Conservation (phyloP, 495 filamentous ascomycete genomes). For the Neurospora sp. region DNA sequence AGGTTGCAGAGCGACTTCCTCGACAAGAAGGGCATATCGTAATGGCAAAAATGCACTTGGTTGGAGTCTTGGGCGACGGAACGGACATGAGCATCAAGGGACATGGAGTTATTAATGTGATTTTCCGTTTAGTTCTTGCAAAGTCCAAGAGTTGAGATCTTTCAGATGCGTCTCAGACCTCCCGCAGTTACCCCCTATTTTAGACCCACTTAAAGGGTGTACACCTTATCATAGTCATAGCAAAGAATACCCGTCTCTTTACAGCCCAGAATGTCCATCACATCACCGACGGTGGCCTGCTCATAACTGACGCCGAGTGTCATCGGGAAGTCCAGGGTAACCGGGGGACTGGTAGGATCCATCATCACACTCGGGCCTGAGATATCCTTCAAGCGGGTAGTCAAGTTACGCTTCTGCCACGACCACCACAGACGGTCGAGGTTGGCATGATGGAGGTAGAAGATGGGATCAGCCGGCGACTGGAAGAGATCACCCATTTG, state of each 20-base stretch:
- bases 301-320: constrained; percentile 21
- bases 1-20: too few relatives aligned
- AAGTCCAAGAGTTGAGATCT: neutral
- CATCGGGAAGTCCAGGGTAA: constrained; percentile 23
- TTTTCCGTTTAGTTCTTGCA: neutral
- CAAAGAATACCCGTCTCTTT: constrained; percentile 20
- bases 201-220: neutral
- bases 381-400: constrained; percentile 25
- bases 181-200: neutral
- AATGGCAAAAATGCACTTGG: neutral
- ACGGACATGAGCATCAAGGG: neutral
- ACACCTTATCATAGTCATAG: constrained; percentile 29
- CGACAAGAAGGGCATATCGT: neutral
- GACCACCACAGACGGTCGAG: constrained; percentile 32
- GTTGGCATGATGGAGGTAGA: constrained; percentile 34
- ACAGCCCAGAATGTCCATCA: constrained; percentile 27
- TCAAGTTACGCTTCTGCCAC: constrained; percentile 28
- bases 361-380: constrained; percentile 18
- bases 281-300: constrained; percentile 22
- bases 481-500: constrained; percentile 26
- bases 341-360: constrained; percentile 15
- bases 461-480: constrained; percentile 31
- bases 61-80: neutral
- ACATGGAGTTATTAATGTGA: neutral
- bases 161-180: too few relatives aligned